Conservation (phyloP, 2,329 filamentous ascomycete genomes). For the Cytospora leucostoma region DNA sequence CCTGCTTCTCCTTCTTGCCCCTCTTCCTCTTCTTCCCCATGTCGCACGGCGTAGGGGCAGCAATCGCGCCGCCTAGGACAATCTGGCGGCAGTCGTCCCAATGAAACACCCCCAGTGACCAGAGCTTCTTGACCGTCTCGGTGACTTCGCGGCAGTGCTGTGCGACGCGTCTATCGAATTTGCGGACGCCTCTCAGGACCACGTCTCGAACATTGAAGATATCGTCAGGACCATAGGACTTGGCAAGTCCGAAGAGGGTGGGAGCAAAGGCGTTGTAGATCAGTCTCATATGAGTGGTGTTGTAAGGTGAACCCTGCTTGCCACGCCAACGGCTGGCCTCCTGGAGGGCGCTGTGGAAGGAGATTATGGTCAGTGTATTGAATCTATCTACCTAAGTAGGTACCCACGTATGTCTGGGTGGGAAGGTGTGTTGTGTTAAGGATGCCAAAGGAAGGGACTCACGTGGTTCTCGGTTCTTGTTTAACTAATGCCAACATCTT, state of each 20-base stretch:
- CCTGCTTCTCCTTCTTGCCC: background rate
- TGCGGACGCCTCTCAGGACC: background rate
- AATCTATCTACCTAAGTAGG: background rate
- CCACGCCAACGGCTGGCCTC: background rate
- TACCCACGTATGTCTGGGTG: background rate
- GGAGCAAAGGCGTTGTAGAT: background rate
- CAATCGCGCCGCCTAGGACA: background rate
- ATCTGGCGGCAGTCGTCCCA: slow-evolving; percentile 1
- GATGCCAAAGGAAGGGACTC: background rate
- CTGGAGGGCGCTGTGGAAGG: background rate
- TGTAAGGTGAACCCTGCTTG: background rate
- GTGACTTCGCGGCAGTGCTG: background rate
- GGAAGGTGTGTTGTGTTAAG: background rate
- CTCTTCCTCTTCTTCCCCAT: slow-evolving; percentile 14
- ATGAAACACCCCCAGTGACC: background rate
- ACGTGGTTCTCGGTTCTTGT: background rate
- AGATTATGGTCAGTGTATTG: background rate
- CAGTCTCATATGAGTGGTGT: background rate
- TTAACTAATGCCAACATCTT: background rate
- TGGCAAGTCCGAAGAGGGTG: background rate
- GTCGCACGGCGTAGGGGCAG: background rate
- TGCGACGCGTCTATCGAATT: background rate
- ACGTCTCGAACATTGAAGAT: background rate
- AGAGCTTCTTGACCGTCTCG: background rate
- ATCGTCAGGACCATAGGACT: background rate